Percentiles rank a stretch among this genome's conserved stretches.
Conservation (phyloP, 169 alveolate genomes). For the Plasmodium knowlesi region DNA sequence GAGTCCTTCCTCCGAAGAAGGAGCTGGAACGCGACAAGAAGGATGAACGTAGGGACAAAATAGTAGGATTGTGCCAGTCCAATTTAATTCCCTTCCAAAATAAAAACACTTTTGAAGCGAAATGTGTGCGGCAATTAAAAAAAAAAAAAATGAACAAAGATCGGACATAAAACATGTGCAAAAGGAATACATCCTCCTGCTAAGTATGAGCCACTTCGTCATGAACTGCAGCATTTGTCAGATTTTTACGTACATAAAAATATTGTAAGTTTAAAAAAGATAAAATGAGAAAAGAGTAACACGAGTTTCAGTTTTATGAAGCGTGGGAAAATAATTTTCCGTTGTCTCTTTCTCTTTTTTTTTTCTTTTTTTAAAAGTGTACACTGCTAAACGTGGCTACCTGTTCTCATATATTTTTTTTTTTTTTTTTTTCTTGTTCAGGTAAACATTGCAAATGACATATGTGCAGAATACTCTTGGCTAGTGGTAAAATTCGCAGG, state of each 20-base stretch:
- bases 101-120: neutral
- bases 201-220: neutral
- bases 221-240: neutral
- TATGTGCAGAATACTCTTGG: neutral
- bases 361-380: neutral
- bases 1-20: neutral
- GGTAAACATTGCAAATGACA: neutral
- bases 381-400: neutral
- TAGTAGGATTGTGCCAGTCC: neutral
- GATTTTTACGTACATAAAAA: neutral
- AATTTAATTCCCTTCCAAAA: neutral
- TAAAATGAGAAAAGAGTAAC: neutral
- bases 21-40: neutral
- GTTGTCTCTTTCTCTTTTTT: neutral
- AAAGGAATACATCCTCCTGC: neutral
- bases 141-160: neutral
- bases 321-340: neutral
- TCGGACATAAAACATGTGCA: neutral
- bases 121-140: neutral
- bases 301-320: constrained; percentile 1
- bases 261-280: neutral
- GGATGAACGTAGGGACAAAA: neutral
- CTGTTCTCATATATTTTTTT: neutral
- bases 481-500: constrained; percentile 1
- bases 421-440: constrained; percentile 4